Base-by-base conservation (phyloP, 768 basidiomycete species). In the Leucocoprinus leucothites region DNA sequence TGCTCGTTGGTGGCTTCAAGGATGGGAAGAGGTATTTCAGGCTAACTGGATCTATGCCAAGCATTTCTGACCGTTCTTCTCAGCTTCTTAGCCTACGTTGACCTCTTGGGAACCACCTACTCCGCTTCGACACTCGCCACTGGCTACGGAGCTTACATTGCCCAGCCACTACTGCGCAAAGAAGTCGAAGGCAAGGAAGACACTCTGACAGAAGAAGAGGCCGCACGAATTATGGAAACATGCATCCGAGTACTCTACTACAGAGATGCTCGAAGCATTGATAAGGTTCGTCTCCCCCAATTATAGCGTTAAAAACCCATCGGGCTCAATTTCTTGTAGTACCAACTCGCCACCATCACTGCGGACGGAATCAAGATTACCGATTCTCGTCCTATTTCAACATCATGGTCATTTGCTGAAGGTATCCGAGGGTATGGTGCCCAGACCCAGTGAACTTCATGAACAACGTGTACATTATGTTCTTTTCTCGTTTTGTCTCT, bases 31-130 rank as follows among this genome's bases (percentile, higher is more conserved):
- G 81, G 94, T 92, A 53, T 21, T 79, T 65, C 1, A 16, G 28
- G n/a, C 13, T 28, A 13, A 16, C 43, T 31, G 31, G 31, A 31
- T 31, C 44, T 11, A 26, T n/a, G 31, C 51, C 34, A 40, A 53
- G 22, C 16, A 18, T 11, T 49, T 21, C 56, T 52, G n/a, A 54
- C 3, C 45, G 14, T 22, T 28, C n/a, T 48, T 18, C 35, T 2
- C 63, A 97, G 94, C 19, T 98, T 97, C 79, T 73, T 98, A 46
- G 85, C 93, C 5, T 98, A 87, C 65, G 95, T 99, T 44, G 96
- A 99, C 70, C 79, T 98, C 5, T 78, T 96, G 19, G 97, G 96
- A n/a, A 96, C 94, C 24, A 99, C 97, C 0, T 98, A 98, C 69
- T 80, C 88, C 8, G 85, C 96, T 2, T 87, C 94, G 13, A 94